Conservation (phyloP, 2,329 filamentous ascomycete genomes). For the Aspergillus thermomutatus region DNA sequence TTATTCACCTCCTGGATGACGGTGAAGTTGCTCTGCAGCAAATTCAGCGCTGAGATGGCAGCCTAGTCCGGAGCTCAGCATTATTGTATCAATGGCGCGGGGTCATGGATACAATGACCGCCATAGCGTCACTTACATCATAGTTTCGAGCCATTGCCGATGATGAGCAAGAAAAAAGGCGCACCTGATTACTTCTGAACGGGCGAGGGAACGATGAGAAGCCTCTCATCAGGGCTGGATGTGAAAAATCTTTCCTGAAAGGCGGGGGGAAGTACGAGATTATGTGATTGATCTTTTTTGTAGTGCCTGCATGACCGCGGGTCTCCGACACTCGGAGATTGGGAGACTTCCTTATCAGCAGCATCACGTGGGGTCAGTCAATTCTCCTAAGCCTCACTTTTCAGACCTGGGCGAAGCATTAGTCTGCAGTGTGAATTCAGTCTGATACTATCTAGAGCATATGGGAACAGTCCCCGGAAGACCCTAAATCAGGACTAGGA, state of each 20-base stretch:
- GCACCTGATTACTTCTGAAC: slow-evolving; percentile 18
- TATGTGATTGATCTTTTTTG: slow-evolving; percentile 6
- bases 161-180: slow-evolving; percentile 28
- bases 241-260: not conserved
- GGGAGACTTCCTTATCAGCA: not conserved
- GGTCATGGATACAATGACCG: slow-evolving; percentile 1
- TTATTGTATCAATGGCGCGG: not conserved
- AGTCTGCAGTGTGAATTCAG: not conserved
- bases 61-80: slow-evolving; percentile 41
- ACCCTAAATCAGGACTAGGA: not conserved
- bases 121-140: slow-evolving; percentile 25
- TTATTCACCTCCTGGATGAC: slow-evolving; percentile 74
- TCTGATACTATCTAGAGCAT: not conserved
- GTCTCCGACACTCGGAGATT: slow-evolving; percentile 16
- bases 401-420: not conserved
- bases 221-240: slow-evolving; percentile 27
- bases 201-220: slow-evolving; percentile 17
- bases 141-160: slow-evolving; percentile 38
- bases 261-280: slow-evolving; percentile 3
- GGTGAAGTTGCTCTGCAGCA: slow-evolving; percentile 74
- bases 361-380: not conserved
- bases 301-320: not conserved
- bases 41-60: slow-evolving; percentile 71
- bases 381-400: not conserved
- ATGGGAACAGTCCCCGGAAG: not conserved